These are phyloP conservation scores for Trichosanthes truncata DNA, from an alignment of 306 rosid species.

Conservation along the genomic window DNA sequence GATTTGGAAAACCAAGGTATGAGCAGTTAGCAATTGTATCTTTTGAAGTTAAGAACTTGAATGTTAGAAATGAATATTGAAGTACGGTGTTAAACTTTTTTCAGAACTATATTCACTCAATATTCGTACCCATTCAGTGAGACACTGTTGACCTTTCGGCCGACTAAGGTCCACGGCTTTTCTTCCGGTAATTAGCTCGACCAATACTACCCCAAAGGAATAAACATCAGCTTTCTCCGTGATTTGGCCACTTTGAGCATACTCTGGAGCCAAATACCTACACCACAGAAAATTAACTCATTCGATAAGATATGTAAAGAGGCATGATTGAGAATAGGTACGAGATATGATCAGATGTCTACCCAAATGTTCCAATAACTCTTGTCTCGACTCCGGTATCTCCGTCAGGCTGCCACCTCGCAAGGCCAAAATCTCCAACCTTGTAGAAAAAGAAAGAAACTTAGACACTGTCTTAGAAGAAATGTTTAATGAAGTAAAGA, in stretches of 20 bases:
- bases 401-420: slow-evolving; percentile 99
- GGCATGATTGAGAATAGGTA: neutral
- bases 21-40: neutral
- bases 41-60: neutral
- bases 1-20: slow-evolving; percentile 13
- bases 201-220: slow-evolving; percentile 93
- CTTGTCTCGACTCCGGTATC: slow-evolving; percentile 91
- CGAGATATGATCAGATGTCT: slow-evolving; percentile 8
- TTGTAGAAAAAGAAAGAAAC: slow-evolving; percentile 19
- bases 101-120: neutral
- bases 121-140: slow-evolving; percentile 81
- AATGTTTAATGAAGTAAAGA: no score
- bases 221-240: slow-evolving; percentile 97
- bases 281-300: slow-evolving; percentile 11
- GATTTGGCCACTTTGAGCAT: slow-evolving; percentile 97
- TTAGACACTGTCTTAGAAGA: neutral
- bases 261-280: slow-evolving; percentile 97
- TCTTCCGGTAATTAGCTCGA: slow-evolving; percentile 87
- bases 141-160: slow-evolving; percentile 97
- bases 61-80: neutral
- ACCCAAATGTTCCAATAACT: slow-evolving; percentile 99
- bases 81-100: neutral
- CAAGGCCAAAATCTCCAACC: slow-evolving; percentile 99
- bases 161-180: slow-evolving; percentile 93
- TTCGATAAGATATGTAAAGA: slow-evolving; percentile 10